Evolutionary conservation across 768 basidiomycete genomes (phyloP), one percentile per base, ranked within the genome.

Genomic region (Rhizopogon salebrosus): DNA sequence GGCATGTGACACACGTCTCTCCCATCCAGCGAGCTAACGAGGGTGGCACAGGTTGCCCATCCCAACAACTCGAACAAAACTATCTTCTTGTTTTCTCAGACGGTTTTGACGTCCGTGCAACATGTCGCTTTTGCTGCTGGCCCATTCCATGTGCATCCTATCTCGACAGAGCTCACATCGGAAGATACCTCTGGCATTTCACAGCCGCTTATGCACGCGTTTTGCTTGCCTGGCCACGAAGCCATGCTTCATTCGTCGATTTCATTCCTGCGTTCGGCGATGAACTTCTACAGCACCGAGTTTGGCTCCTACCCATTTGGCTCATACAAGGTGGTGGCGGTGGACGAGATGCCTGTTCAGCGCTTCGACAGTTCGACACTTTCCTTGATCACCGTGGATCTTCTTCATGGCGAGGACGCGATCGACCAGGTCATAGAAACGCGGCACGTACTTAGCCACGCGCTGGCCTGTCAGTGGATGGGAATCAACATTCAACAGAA

Each of bases 51-150:
- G 91, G 85, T 98, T 54, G 84, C 89, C 10, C 95, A 99, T 70
- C 95, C 95, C 1, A 85, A 89, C 65, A 92, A 89, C 63, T 90
- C 92, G 11, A 87, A 85, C 72, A 97, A 97, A 72, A 90, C 89
- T 43, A 95, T 98, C 53, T 98, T 95, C 70, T 76, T 95, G 41
- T 98, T 93, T 67, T 82, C 87, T 6, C 94, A 95, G 66, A 75
- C 87, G 22, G 83, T 85, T 11, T 79, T 88, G 22, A 95, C 94
- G 0, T 94, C 94, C 20, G 91, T 87, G n/a, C 97, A 98, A 65
- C 97, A 98, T 63, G 85, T 99, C 54, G 86, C 90, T 2, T 98
- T 95, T 64, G 94, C 95, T 45, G 93, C 92, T 9, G 97, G 97
- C 1, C 95, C 95, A 4, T 98, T 98, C 65, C 84, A 93, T 69